Evolutionary conservation across 352 stramenopile genomes (phyloP), one percentile per base, ranked within the genome.

Genomic region (Phytophthora lateralis): DNA sequence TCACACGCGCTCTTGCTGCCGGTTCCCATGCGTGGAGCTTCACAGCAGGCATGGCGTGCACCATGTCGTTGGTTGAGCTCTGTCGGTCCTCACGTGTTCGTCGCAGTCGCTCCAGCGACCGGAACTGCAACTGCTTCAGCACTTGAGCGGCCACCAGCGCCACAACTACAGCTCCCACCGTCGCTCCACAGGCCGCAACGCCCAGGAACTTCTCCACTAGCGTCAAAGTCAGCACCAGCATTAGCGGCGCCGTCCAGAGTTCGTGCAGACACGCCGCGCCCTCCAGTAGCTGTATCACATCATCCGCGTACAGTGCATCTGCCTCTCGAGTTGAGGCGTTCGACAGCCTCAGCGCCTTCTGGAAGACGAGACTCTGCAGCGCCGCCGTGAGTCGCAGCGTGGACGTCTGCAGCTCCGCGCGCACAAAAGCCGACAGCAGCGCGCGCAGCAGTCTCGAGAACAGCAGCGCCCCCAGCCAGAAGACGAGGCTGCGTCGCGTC

Each of bases 1-100:
- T 97, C 29, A 94, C 89, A 45, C 70, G 57, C 15, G 57, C 48
- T 49, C 47, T 61, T 48, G 63, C 63, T 26, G 67, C 51, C 30
- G 58, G 27, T 69, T 99, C 96, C 92, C 91, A 98, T 8, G 91
- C 90, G 73, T 98, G 96, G 49, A 98, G 89, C 66, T 99, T 99
- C 66, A 98, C 94, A 52, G 97, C 96, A 46, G 93, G 82, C 66
- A 98, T 98, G 27, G 80, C 78, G 20, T 68, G 73, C 26, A 94
- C 79, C 42, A 93, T 77, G 32, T 91, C 80, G 17, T 69, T 77
- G 26, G 88, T 55, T 7, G 89, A 69, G 24, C 73, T 76, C 63
- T 90, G 76, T 56, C 84, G 81, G 47, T 85, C 82, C 54, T 89
- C 76, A 21, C 84, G 80, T 52, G 76, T 77, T 46, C 88, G 78